These are phyloP conservation scores for Fusarium austroafricanum DNA, from an alignment of 2,329 filamentous ascomycete genomes.

Conservation along the genomic window DNA sequence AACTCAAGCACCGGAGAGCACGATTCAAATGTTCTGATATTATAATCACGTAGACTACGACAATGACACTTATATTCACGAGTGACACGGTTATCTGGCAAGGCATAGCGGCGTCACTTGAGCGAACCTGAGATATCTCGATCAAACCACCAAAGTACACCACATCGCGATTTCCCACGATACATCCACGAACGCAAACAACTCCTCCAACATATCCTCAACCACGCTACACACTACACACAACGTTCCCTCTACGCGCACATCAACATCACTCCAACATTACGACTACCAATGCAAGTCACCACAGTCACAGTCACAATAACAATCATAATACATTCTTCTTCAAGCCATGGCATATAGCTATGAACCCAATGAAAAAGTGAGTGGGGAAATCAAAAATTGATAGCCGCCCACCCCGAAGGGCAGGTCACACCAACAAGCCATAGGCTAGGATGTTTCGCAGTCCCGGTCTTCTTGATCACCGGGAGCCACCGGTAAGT, in stretches of 20 bases:
- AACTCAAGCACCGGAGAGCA: accelerated
- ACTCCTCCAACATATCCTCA: accelerated
- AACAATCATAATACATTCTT: slow-evolving; percentile 16
- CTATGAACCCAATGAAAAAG: slow-evolving; percentile 36
- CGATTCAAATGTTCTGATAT: accelerated
- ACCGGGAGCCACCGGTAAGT: slow-evolving; percentile 12
- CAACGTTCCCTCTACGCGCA: not conserved
- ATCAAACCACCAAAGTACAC: not conserved
- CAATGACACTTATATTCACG: not conserved
- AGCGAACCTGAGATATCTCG: not conserved
- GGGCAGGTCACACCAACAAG: not conserved
- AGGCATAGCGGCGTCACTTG: not conserved
- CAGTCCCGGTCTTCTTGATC: slow-evolving; percentile 25
- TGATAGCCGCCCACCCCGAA: slow-evolving; percentile 4
- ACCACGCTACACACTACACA: not conserved
- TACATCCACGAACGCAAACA: accelerated
- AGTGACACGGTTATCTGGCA: not conserved
- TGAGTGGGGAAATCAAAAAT: slow-evolving; percentile 29
- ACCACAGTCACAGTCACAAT: not conserved
- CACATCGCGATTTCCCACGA: accelerated
- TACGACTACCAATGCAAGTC: not conserved
- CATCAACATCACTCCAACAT: not conserved
- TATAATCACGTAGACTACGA: accelerated
- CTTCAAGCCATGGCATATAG: slow-evolving; percentile 36
- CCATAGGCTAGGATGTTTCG: slow-evolving; percentile 13